Base-by-base conservation (phyloP, 1,139 yeast genomes). In the Sugiyamaella neomexicana region DNA sequence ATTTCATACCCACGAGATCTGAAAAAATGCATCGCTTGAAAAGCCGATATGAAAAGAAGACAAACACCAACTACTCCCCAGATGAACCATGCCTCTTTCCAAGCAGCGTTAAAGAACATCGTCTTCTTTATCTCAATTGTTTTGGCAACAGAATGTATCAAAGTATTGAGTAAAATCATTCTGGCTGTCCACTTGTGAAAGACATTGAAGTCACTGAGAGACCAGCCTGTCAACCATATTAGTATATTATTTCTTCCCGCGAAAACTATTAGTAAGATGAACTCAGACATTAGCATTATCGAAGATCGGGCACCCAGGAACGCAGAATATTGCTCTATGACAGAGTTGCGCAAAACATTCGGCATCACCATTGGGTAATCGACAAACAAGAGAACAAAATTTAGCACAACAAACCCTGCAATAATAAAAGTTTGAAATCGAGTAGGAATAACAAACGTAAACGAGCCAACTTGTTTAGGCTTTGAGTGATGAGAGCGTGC, bases 191-290 rank as follows among this genome's bases (percentile, higher is more conserved):
- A 83, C 56, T 82, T 71, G 66, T 85, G 90, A 60, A 77, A 79
- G 16, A 80, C 72, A 50, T 82, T 80, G 61, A 80, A 83, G 1
- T 83, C 76, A 25, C 85, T 76, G 62, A 79, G 80, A 36, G 83
- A 78, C 80, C 86, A 77, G 25, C 86, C 80, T 0, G 89, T 83
- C 2, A 81, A 53, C 71, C 76, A 72, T 56, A 80, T 78, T 39
- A 83, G 66, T 53, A 83, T 69, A 65, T 85, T 84, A 66, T 78
- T 83, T 62, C 90, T 72, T 5, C 88, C 88, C 0, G 84, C 87
- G 70, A 83, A 77, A 31, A 81, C 65, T 34, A 81, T 71, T 36
- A 83, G 64, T 9, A 79, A 55, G 1, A 89, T 89, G 54, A 80
- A 68, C 55, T 79, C 72, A 53, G 75, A 75, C 52, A 77, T 64